Conservation (phyloP, 192 early-diverging fungal species). For the Podila verticillata region DNA sequence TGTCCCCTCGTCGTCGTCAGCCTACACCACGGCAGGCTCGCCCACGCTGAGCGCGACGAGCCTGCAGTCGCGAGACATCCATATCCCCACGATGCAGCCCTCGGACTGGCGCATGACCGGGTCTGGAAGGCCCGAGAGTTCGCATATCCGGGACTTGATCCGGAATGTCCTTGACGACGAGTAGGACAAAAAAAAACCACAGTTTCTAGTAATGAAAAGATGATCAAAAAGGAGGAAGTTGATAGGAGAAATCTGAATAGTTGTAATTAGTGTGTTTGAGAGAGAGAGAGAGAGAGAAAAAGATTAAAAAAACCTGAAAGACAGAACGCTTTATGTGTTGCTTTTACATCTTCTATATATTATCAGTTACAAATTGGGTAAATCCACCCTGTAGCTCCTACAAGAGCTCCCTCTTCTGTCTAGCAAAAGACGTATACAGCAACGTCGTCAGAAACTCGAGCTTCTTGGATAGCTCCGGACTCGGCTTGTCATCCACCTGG, state of each 20-base stretch:
- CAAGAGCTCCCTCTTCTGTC: background rate
- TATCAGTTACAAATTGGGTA: background rate
- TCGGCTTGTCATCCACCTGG: background rate
- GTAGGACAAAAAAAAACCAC: too few species aligned
- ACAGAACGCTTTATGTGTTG: too few species aligned
- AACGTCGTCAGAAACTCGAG: background rate
- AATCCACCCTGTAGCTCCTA: background rate
- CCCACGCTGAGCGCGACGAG: constrained; percentile 10
- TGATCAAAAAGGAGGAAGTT: background rate
- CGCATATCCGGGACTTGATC: constrained; percentile 35
- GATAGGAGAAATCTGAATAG: background rate
- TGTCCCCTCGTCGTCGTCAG: constrained; percentile 6
- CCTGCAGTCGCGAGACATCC: constrained; percentile 12
- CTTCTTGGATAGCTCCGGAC: background rate
- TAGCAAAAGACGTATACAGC: background rate
- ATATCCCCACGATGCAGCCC: background rate
- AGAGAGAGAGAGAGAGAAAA: background rate
- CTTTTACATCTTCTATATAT: too few species aligned
- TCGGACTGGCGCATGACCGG: constrained; percentile 4
- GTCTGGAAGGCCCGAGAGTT: constrained; percentile 14
- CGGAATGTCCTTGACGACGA: constrained; percentile 41
- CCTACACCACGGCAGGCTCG: constrained; percentile 16
- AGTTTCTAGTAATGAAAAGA: too few species aligned
- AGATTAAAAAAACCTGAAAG: too few species aligned
- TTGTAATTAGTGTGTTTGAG: background rate